Evolutionary conservation across 331 rosid species (phyloP).

Genomic region (Telfairia occidentalis): DNA sequence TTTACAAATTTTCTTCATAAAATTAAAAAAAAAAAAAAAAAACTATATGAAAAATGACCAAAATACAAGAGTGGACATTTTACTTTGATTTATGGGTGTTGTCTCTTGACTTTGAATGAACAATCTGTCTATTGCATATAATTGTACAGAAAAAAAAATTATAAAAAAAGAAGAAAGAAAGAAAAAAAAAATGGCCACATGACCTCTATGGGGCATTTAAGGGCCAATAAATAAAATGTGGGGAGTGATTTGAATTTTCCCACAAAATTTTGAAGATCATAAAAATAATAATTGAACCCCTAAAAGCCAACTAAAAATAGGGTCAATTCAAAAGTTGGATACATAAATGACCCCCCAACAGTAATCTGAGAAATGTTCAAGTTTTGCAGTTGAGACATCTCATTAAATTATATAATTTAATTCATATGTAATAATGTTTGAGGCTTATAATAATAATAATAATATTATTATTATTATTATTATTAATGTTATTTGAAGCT

Average conservation of each 20-base stretch:
- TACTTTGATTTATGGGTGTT: not conserved
- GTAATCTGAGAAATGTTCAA: not conserved
- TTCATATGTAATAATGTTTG: not conserved
- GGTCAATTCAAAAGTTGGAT: conserved; percentile 4
- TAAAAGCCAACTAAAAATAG: not conserved
- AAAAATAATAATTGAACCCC: conserved; percentile 1
- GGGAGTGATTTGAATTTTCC: not conserved
- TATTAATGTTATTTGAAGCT: not conserved
- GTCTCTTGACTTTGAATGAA: not conserved
- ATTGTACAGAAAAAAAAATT: not conserved
- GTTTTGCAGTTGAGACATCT: not conserved
- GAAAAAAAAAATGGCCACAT: not conserved
- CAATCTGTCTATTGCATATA: not conserved
- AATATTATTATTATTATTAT: no score
- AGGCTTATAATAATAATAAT: not conserved
- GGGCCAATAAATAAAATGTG: not conserved
- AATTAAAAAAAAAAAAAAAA: no score
- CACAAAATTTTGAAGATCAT: not conserved
- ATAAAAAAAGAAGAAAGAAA: no score
- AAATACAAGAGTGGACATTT: not conserved
- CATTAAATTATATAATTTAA: not conserved
- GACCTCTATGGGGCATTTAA: not conserved
- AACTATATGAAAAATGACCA: no score
- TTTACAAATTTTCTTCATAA: no score
- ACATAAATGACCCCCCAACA: not conserved